phyloP scores from a whole-genome alignment of 805 yeast species.

The Saccharomycopsis fermentans region DNA sequence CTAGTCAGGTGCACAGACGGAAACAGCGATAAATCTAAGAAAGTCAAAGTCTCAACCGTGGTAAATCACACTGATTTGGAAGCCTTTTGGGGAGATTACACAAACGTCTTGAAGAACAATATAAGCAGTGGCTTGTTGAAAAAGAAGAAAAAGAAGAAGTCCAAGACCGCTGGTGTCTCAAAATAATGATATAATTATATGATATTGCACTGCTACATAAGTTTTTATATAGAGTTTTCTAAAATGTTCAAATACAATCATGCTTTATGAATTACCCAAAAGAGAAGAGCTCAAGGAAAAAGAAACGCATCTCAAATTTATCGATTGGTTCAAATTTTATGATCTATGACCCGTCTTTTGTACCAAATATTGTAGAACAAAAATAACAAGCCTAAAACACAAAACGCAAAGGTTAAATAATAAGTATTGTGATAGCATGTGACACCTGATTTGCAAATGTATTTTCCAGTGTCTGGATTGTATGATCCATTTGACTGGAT shows the following conservation, averaged over 20 bases:
- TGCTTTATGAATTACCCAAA: not conserved
- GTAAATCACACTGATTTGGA: conserved; percentile 54
- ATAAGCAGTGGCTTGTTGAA: conserved; percentile 72
- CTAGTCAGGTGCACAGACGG: conserved; percentile 63
- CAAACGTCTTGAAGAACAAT: conserved; percentile 59
- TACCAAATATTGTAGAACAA: conserved; percentile 21
- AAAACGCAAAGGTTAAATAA: conserved; percentile 22
- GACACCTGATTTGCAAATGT: conserved; percentile 34
- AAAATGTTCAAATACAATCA: not conserved
- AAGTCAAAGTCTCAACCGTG: conserved; percentile 60
- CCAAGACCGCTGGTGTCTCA: conserved; percentile 20
- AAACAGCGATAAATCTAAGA: conserved; percentile 36
- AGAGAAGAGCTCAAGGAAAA: not conserved
- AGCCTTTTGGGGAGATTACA: conserved; percentile 68
- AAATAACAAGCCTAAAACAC: conserved; percentile 19
- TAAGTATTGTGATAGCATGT: conserved; percentile 40
- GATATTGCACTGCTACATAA: too few relatives aligned
- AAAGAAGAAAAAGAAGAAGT: conserved; percentile 64
- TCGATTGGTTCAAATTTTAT: not conserved
- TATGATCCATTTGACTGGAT: conserved; percentile 36
- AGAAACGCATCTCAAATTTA: too few relatives aligned
- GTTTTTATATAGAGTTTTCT: not conserved
- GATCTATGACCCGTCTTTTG: conserved; percentile 6
- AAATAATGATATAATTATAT: not conserved
- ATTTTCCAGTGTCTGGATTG: conserved; percentile 31